phyloP scores from a whole-genome alignment of 129 eudicot genomes.

The Chrysanthemum makinoi region DNA sequence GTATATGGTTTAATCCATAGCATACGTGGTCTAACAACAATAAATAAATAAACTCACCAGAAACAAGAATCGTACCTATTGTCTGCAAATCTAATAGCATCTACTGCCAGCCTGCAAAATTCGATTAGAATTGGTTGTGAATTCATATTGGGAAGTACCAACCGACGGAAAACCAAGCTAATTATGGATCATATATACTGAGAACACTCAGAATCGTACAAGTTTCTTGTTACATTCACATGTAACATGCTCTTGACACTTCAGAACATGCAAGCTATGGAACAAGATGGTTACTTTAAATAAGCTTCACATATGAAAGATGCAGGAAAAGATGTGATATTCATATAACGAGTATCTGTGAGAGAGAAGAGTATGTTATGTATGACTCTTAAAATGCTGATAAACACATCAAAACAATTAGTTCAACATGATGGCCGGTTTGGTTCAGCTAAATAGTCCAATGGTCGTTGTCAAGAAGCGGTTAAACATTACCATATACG shows the following conservation, averaged over 20 bases:
- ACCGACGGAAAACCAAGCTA: neutral
- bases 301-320: neutral
- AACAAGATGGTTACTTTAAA: neutral
- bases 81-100: constrained; percentile 18
- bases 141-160: constrained; percentile 5
- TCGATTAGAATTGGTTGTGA: constrained; percentile 3
- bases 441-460: constrained; percentile 6
- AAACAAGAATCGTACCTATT: constrained; percentile 1
- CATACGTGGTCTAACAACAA: constrained; percentile 19
- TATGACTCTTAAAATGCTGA: neutral
- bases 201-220: neutral
- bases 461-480: neutral
- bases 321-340: neutral
- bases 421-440: neutral
- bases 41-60: constrained; percentile 11
- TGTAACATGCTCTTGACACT: neutral
- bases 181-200: neutral
- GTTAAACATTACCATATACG: neutral
- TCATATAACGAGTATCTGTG: neutral
- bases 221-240: neutral
- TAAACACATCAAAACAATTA: neutral
- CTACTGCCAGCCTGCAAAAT: constrained; percentile 23
- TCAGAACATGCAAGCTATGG: neutral
- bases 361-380: neutral
- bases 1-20: constrained; percentile 10